Percentiles rank a stretch among this genome's conserved stretches.
Evolutionary conservation across 306 rosid genomes (phyloP).

Genomic region (Morella rubra): DNA sequence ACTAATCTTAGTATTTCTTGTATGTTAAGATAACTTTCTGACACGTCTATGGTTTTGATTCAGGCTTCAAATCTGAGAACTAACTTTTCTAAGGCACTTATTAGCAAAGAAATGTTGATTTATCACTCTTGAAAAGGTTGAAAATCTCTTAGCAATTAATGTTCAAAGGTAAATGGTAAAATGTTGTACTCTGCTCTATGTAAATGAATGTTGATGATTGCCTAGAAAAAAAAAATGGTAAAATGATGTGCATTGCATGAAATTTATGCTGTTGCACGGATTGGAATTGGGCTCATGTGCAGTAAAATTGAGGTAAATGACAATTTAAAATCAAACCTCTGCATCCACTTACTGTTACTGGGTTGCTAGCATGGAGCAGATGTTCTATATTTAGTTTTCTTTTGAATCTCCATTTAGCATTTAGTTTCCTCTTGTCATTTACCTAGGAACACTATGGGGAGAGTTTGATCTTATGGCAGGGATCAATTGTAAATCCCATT

Average conservation of each 20-base stretch:
- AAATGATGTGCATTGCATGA: slow-evolving; percentile 7
- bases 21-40: not conserved
- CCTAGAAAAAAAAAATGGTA: not conserved
- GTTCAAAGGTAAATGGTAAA: not conserved
- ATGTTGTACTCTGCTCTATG: not conserved
- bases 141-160: not conserved
- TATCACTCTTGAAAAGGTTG: not conserved
- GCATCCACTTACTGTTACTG: not conserved
- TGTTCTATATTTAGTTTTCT: too few relatives aligned
- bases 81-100: not conserved
- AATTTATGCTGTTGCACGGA: not conserved
- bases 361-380: too few relatives aligned
- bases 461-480: too few relatives aligned
- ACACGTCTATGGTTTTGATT: not conserved
- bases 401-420: too few relatives aligned
- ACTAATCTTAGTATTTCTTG: not conserved
- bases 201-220: too few relatives aligned
- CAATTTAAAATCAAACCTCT: not conserved
- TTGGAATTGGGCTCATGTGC: not conserved
- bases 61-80: not conserved
- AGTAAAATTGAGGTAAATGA: not conserved
- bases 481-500: not conserved
- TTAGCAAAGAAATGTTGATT: not conserved
- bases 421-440: too few relatives aligned
- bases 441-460: too few relatives aligned